These are phyloP conservation scores for Tetracladium setigerum DNA, from an alignment of 495 filamentous ascomycete genomes.

Conservation along the genomic window DNA sequence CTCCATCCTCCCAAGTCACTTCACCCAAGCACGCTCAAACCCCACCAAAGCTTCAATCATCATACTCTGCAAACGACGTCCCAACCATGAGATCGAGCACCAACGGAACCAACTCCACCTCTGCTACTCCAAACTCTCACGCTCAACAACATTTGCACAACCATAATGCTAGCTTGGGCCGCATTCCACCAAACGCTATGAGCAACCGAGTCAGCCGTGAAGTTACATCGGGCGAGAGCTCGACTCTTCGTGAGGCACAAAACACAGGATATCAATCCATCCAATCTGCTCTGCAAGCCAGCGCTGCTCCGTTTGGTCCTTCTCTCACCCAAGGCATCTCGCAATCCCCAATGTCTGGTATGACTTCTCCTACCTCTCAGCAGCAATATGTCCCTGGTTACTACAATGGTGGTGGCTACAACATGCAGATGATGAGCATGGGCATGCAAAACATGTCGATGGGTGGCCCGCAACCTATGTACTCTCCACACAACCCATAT, in stretches of 20 bases:
- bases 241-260: constrained; percentile 38
- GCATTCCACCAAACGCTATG: constrained; percentile 57
- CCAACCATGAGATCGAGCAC: constrained; percentile 64
- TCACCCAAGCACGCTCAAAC: constrained; percentile 36
- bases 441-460: constrained; percentile 52
- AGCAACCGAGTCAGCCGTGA: constrained; percentile 62
- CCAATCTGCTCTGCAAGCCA: constrained; percentile 68
- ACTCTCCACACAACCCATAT: constrained; percentile 41
- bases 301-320: constrained; percentile 63
- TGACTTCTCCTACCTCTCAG: constrained; percentile 20
- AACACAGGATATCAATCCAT: constrained; percentile 41
- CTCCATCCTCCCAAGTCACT: constrained; percentile 26
- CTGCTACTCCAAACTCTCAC: constrained; percentile 53
- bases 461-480: constrained; percentile 31
- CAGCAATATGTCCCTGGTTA: constrained; percentile 30
- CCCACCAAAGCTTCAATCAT: constrained; percentile 69
- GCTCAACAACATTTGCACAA: constrained; percentile 76
- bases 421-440: constrained; percentile 49
- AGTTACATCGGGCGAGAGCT: constrained; percentile 40
- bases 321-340: constrained; percentile 27
- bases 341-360: constrained; percentile 28
- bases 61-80: constrained; percentile 84
- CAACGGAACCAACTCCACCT: constrained; percentile 26
- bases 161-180: constrained; percentile 73
- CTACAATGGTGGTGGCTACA: constrained; percentile 40